Base-by-base conservation (phyloP, 2,329 filamentous ascomycete genomes). In the Decorospora gaudefroyi region DNA sequence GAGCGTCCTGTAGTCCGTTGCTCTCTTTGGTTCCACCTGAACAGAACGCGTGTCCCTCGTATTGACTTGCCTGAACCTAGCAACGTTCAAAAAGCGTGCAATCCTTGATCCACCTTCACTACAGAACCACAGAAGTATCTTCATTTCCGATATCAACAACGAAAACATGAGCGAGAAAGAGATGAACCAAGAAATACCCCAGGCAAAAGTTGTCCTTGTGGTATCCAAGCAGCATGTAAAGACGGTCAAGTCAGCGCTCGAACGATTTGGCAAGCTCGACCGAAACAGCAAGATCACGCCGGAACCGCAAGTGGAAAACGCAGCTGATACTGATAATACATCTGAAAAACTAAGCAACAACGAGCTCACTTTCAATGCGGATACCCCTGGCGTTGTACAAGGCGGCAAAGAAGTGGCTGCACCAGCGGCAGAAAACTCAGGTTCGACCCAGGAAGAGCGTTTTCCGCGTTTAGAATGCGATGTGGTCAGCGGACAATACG, bases 181-280 rank as follows among this genome's bases (percentile, higher is more conserved):
- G 13, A 17, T 12, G 10, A 18, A 21, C 6, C n/a, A 18, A 25
- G 17, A 25, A 8, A 23, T 13, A 15, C 1, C 11, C 4, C 16
- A 27, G 8, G 16, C 21, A 7, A 48, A 10, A 25, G 32, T 57
- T 1, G 43, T 40, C 3, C 18, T 71, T 4, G 2, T 67, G 2
- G 71, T 72, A 1, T 64, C 70, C 1, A 55, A 52, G 16, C 18
- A 46, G 7, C 54, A 66, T 9, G 71, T 74, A 23, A 74, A 74
- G 40, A 53, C 34, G 2, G 67, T 72, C 0, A 75, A 75, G 33
- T 53, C 56, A 2, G 61, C 61, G 2, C 47, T 75, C n/a, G 70
- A 74, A 46, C 35, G 37, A 7, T 33, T 37, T 5, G 57, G 53
- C 6, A 26, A 47, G n/a, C 46, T 72, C 1, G 62, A 72, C 26